Evolutionary conservation across 1,284 basidiomycete genomes (phyloP), one percentile per base, ranked within the genome.

Genomic region (Retiboletus flavoniger): DNA sequence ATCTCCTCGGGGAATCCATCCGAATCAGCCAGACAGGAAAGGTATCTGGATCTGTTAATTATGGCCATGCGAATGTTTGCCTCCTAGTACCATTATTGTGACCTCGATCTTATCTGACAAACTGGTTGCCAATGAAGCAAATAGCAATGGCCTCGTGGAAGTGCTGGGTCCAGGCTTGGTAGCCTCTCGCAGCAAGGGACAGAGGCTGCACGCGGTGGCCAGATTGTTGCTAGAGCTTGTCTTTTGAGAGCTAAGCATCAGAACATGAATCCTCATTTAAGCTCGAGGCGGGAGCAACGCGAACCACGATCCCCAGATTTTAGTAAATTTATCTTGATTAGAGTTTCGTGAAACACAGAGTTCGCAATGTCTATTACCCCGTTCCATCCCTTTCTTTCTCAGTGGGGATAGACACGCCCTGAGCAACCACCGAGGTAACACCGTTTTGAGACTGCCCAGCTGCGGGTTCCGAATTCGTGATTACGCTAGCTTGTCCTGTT

Each of bases 361-460:
- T 43, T 29, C 8, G 13, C 42, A 55, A 45, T n/a, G 17, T 61
- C 50, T 67, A 69, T 58, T 50, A 66, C 35, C 64, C 68, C 29
- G 65, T 56, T 31, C 62, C 64, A 52, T 61, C 55, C 35, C 24
- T 56, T 47, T 67, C 60, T 58, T 62, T 64, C 56, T 56, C 51
- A 21, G 53, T 36, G 29, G 60, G 24, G 24, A 57, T 29, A 35
- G 56, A 50, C 14, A 53, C 47, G 11, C 49, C 17, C 21, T 50
- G 48, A 44, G 47, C 28, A 26, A 29, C 47, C 19, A 42, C 59
- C 13, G 57, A 47, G n/a, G 54, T 14, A 34, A 44, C n/a, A 31
- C 62, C 63, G 2, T 64, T 68, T 39, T 54, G 65, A 43, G 57
- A 32, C 14, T 60, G 67, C 26, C 51, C 57, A 32, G 47, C 34